Evolutionary conservation across 2,329 filamentous ascomycete species (phyloP), one percentile per base, ranked within the genome.

Genomic region (Sclerotinia sclerotiorum): DNA sequence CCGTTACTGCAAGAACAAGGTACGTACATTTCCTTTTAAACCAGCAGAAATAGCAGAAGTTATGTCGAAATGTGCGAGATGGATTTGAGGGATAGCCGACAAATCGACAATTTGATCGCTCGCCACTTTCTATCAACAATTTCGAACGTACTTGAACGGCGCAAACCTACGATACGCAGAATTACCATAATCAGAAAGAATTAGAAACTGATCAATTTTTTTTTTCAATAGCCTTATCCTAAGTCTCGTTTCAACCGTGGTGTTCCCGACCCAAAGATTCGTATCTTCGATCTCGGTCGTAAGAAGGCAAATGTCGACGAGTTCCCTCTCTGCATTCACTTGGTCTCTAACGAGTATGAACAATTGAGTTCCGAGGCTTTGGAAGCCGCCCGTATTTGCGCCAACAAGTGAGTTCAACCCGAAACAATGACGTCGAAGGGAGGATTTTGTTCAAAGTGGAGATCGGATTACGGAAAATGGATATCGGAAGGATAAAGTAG

Each of bases 1-100:
- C 90, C 91, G 95, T 82, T 99, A 99, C 92, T 99, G 95, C 94
- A 99, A 99, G 93, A 99, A 98, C 91, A 97, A 97, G 93, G 93
- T 97, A 82, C 85, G 90, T 84, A 65, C 54, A 60, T 67, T 48
- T 63, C 27, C 27, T 29, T 60, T 55, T 42, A 17, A 54, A 55
- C n/a, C 44, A 48, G 49, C 57, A 61, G 64, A 46, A 42, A 1
- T 42, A 5, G 39, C 39, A 42, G 39, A 42, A 68, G 46, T 57
- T 55, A 49, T 48, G 56, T 63, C 52, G 61, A 56, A 29, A 44
- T 56, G 42, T 62, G 49, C 48, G 68, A 24, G 24, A 39, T 68
- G 51, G 56, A 68, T 55, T 35, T 69, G 54, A 69, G 48, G 49
- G 66, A 65, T 7, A 62, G 24, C 44, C 52, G 55, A 54, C 42